Percentiles rank a stretch among this genome's conserved stretches.
These are phyloP conservation scores for Infundibulicybe gibba DNA, from an alignment of 768 basidiomycete species.

Conservation along the genomic window DNA sequence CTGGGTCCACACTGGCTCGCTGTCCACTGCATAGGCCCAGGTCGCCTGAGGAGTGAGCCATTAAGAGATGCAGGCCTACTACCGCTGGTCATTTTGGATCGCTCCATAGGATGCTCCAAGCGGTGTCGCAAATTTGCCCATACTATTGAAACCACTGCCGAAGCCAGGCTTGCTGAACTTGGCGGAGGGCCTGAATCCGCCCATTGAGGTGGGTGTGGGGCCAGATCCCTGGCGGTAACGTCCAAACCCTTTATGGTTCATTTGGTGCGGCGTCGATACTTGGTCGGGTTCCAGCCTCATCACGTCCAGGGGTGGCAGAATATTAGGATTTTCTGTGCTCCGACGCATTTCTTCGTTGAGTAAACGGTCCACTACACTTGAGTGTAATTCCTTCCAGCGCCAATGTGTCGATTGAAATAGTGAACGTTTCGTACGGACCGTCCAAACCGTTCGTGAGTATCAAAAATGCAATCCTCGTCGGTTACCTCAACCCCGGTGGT, in stretches of 20 bases:
- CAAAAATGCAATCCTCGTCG: too few relatives aligned
- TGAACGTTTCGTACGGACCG: too few relatives aligned
- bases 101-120: constrained; percentile 47
- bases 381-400: too few relatives aligned
- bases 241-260: constrained; percentile 64
- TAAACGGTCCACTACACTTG: too few relatives aligned
- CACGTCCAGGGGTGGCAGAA: constrained; percentile 83
- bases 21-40: constrained; percentile 63
- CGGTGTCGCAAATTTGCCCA: constrained; percentile 65
- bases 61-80: constrained; percentile 55
- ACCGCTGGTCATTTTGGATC: constrained; percentile 45
- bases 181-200: constrained; percentile 25
- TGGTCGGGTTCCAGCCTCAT: constrained; percentile 87
- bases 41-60: constrained; percentile 50
- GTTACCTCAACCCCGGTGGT: too few relatives aligned
- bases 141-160: constrained; percentile 41
- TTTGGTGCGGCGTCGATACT: constrained; percentile 27
- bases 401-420: too few relatives aligned
- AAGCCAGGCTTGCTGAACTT: constrained; percentile 48
- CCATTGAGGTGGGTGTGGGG: constrained; percentile 40
- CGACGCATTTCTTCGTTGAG: too few relatives aligned
- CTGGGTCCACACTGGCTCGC: constrained; percentile 60
- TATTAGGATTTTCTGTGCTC: constrained; percentile 94
- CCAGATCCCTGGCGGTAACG: constrained; percentile 48
- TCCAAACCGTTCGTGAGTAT: too few relatives aligned